These are phyloP conservation scores for Neocucurbitaria cava DNA, from an alignment of 2,329 filamentous ascomycete genomes.

Conservation along the genomic window DNA sequence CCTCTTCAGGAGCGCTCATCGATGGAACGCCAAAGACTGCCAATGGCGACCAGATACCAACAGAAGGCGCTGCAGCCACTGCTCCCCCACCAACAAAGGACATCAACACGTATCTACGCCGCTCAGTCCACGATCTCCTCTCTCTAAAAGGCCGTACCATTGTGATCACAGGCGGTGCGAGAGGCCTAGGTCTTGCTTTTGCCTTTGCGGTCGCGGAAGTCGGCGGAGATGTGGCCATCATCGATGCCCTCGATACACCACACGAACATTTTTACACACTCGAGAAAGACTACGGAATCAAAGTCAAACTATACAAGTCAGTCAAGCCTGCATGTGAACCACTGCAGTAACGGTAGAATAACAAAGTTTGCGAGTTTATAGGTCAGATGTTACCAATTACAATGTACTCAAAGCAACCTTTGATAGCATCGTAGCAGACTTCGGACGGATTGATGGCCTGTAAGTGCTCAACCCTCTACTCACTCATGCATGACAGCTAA, in stretches of 20 bases:
- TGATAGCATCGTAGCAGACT: background rate
- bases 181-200: constrained; percentile 4
- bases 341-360: background rate
- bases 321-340: too few species aligned
- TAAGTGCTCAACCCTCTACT: background rate
- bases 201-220: constrained; percentile 1
- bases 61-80: too few species aligned
- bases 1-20: too few species aligned
- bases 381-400: constrained; percentile 2
- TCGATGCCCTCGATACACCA: constrained; percentile 4
- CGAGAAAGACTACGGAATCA: background rate
- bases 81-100: too few species aligned
- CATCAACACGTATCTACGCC: too few species aligned
- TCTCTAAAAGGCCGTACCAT: constrained; percentile 1
- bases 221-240: constrained; percentile 4
- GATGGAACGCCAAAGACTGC: too few species aligned
- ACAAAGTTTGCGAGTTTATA: background rate
- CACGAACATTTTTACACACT: background rate
- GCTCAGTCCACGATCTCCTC: background rate
- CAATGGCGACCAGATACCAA: too few species aligned
- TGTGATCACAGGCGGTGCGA: constrained; percentile 8
- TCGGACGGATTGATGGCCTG: background rate
- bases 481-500: background rate
- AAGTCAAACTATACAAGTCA: background rate
- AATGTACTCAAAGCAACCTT: constrained; percentile 1